phyloP scores from a whole-genome alignment of 2,329 filamentous ascomycete species.

The Endothia cerciana region DNA sequence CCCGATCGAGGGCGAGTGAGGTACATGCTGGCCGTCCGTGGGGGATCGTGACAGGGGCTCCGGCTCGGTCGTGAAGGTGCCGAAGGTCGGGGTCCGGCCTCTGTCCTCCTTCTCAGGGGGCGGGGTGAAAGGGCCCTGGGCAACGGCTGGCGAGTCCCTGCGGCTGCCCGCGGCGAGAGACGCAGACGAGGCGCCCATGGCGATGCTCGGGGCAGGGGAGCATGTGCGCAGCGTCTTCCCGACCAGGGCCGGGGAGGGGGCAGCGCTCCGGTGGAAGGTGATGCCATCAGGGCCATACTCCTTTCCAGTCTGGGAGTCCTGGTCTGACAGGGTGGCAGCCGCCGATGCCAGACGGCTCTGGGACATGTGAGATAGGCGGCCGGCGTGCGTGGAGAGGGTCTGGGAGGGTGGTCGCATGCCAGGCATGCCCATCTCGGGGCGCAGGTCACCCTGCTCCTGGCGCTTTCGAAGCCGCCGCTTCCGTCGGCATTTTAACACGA shows the following conservation, averaged over 20 bases:
- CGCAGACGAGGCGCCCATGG: slow-evolving; percentile 11
- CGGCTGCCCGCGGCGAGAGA: slow-evolving; percentile 18
- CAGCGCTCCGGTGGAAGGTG: slow-evolving; percentile 28
- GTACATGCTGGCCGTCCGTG: slow-evolving; percentile 20
- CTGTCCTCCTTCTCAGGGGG: slow-evolving; percentile 20
- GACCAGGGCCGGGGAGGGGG: slow-evolving; percentile 18
- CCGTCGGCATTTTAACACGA: slow-evolving; percentile 38
- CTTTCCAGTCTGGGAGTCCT: slow-evolving; percentile 27
- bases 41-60: slow-evolving; percentile 24
- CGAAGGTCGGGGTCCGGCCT: slow-evolving; percentile 18
- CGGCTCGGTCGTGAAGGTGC: slow-evolving; percentile 24
- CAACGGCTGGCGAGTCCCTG: slow-evolving; percentile 25
- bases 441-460: slow-evolving; percentile 31
- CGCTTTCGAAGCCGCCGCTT: slow-evolving; percentile 28
- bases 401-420: slow-evolving; percentile 24
- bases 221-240: slow-evolving; percentile 24
- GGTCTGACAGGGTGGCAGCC: slow-evolving; percentile 27
- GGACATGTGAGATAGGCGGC: slow-evolving; percentile 26
- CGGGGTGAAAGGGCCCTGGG: slow-evolving; percentile 25
- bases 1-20: slow-evolving; percentile 19
- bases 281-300: slow-evolving; percentile 27
- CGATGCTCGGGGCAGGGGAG: slow-evolving; percentile 27
- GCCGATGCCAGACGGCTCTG: slow-evolving; percentile 27
- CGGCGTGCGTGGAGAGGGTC: slow-evolving; percentile 17
- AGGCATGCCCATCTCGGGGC: slow-evolving; percentile 37